Conservation (phyloP, 192 early-diverging fungal species). For the Mortierella hygrophila region DNA sequence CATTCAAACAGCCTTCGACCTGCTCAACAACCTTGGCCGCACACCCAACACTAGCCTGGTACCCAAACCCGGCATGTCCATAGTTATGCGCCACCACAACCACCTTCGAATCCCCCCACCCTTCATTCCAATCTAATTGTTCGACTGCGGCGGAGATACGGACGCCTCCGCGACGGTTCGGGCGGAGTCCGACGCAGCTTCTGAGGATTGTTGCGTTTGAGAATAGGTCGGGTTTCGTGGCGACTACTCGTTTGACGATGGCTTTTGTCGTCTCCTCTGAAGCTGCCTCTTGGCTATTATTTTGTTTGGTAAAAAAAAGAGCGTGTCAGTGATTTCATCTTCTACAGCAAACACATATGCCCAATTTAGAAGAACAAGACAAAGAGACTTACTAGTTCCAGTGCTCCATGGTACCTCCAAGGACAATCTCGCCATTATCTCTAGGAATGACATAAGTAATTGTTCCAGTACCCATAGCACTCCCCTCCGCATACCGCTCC, state of each 20-base stretch:
- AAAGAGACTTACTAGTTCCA: conserved; percentile 56
- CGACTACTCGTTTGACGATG: conserved; percentile 57
- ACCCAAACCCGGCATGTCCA: conserved; percentile 75
- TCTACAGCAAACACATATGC: background rate
- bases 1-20: conserved; percentile 47
- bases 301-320: background rate
- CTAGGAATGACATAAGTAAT: conserved; percentile 83
- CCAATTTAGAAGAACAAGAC: background rate
- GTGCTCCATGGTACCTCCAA: conserved; percentile 74
- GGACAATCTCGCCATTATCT: conserved; percentile 77
- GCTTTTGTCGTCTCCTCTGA: conserved; percentile 57
- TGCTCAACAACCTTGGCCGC: conserved; percentile 59
- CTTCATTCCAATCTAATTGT: conserved; percentile 47
- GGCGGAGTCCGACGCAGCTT: conserved; percentile 67
- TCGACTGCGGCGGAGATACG: conserved; percentile 63
- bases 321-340: too few species aligned
- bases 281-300: conserved; percentile 36
- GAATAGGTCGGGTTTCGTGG: conserved; percentile 59
- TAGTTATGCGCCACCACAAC: conserved; percentile 72
- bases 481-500: conserved; percentile 55
- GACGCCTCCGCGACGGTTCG: conserved; percentile 63
- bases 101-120: conserved; percentile 23
- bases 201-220: conserved; percentile 56
- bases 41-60: conserved; percentile 73
- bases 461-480: conserved; percentile 44